A percentile compares a stretch with the other conserved stretches of the same genome.
Conservation (phyloP, 1,284 basidiomycete species). For the Mycena citricolor region DNA sequence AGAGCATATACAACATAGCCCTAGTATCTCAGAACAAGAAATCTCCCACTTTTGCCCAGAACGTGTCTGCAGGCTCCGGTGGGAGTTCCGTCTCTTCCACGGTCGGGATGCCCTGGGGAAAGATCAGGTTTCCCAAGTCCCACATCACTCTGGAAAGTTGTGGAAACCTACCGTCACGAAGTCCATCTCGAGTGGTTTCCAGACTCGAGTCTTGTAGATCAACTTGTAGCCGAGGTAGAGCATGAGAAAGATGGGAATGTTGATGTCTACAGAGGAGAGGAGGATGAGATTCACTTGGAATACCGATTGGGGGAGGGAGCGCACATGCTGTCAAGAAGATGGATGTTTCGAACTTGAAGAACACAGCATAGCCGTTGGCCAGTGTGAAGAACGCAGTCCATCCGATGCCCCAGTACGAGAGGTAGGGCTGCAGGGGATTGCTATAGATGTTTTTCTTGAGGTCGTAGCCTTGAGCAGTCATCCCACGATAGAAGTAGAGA, state of each 20-base stretch:
- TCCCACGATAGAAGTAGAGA: slow-evolving; percentile 67
- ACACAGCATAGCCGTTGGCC: slow-evolving; percentile 66
- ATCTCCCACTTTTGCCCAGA: slow-evolving; percentile 37
- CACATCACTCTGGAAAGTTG: not conserved
- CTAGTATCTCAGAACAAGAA: slow-evolving; percentile 33
- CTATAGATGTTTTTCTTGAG: slow-evolving; percentile 57
- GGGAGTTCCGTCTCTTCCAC: slow-evolving; percentile 58
- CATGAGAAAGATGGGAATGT: slow-evolving; percentile 54
- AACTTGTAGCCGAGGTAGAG: slow-evolving; percentile 64
- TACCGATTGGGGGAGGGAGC: slow-evolving; percentile 26
- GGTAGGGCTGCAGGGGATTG: slow-evolving; percentile 50
- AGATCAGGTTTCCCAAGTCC: slow-evolving; percentile 7
- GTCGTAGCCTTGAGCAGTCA: slow-evolving; percentile 66
- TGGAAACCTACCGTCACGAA: slow-evolving; percentile 48
- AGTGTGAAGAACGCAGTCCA: slow-evolving; percentile 59
- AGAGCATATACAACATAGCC: too few relatives aligned
- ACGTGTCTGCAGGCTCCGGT: slow-evolving; percentile 39
- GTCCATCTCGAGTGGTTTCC: slow-evolving; percentile 63
- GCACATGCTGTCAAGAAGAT: slow-evolving; percentile 63
- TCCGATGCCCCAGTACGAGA: slow-evolving; percentile 54
- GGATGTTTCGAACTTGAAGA: slow-evolving; percentile 59
- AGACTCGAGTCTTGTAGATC: slow-evolving; percentile 50
- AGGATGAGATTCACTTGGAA: slow-evolving; percentile 25
- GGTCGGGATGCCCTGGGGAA: slow-evolving; percentile 52
- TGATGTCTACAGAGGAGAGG: slow-evolving; percentile 47